These are phyloP conservation scores for Avena insularis DNA, from an alignment of 176 grass and related monocot genomes.

Conservation along the genomic window DNA sequence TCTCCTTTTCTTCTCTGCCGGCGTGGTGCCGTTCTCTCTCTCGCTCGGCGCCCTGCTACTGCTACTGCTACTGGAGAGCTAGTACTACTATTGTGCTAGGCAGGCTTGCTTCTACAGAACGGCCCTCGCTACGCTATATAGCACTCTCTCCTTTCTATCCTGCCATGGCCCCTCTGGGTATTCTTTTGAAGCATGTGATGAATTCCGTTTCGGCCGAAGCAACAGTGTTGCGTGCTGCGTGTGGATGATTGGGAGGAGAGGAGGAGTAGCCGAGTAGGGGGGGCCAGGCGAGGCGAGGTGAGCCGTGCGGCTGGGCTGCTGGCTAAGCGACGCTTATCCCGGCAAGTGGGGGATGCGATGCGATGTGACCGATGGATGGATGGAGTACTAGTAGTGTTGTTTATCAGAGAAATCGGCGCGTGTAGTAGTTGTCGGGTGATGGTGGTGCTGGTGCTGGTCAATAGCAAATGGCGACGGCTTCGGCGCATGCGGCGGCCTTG, in stretches of 20 bases:
- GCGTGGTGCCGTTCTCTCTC: neutral
- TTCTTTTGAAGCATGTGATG: constrained; percentile 29
- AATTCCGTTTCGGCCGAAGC: neutral
- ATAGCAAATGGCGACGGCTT: too few relatives aligned
- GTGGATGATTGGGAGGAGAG: neutral
- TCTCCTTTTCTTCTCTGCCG: constrained; percentile 13
- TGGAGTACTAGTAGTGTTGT: too few relatives aligned
- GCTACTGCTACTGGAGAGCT: neutral
- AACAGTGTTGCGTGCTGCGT: constrained; percentile 21
- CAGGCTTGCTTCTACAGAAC: neutral
- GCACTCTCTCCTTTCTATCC: constrained; percentile 16
- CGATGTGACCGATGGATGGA: too few relatives aligned
- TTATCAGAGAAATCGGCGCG: too few relatives aligned
- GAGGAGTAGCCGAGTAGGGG: neutral
- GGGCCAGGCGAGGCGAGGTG: neutral
- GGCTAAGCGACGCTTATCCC: constrained; percentile 37
- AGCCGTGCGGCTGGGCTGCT: neutral
- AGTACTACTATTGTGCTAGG: neutral
- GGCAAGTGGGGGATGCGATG: neutral
- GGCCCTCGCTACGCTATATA: too few relatives aligned
- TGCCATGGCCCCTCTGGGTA: neutral
- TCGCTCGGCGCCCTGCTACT: neutral
- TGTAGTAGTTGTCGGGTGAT: too few relatives aligned
- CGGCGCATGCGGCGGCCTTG: too few relatives aligned
- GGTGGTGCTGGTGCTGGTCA: too few relatives aligned